Base-by-base conservation (phyloP, 2,329 filamentous ascomycete genomes). In the Fragosphaeria purpurea region DNA sequence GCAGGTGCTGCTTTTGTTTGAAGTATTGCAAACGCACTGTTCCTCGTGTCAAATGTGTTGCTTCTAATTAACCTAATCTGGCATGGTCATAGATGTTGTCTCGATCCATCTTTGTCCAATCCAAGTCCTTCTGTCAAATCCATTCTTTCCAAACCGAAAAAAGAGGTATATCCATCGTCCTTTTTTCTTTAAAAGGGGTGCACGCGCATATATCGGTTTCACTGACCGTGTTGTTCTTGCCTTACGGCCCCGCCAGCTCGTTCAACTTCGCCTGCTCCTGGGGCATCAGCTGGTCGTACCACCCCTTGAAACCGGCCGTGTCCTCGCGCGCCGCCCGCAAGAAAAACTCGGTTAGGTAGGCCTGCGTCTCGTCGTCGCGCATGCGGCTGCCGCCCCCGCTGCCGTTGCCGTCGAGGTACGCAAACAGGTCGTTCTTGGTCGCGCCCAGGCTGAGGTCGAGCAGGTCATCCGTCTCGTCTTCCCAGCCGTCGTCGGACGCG, bases 351-450 rank as follows among this genome's bases (percentile, higher is more conserved):
- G 81, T 76, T 44, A 97, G 72, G 65, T 88, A 95, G 4, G 77
- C 79, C 64, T 95, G 88, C 7, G 90, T 95, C 73, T 95, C 89
- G 62, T 96, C 88, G 63, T 97, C 91, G 37, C 83, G 79, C 61
- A 85, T 80, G 48, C 89, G 80, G 59, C 70, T 69, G 44, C 62
- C 73, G 59, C 70, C 69, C 43, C 62, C 73, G 35, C 7, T 7
- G 49, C 74, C 74, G 12, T 75, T 74, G 31, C 75, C 75, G 43
- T 83, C 83, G 31, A 80, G 77, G 60, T 79, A 88, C 1, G 82
- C 79, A 87, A 95, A 94, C 43, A 96, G 76, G 53, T 95, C 86
- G 22, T 78, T 73, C 65, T 86, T 86, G 41, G 79, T 83, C 32
- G 75, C 68, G 4, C 76, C 82, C 10, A 85, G 71, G 41, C 80